Conservation (phyloP, 768 basidiomycete genomes). For the Xerocomus brunneocitrinus region DNA sequence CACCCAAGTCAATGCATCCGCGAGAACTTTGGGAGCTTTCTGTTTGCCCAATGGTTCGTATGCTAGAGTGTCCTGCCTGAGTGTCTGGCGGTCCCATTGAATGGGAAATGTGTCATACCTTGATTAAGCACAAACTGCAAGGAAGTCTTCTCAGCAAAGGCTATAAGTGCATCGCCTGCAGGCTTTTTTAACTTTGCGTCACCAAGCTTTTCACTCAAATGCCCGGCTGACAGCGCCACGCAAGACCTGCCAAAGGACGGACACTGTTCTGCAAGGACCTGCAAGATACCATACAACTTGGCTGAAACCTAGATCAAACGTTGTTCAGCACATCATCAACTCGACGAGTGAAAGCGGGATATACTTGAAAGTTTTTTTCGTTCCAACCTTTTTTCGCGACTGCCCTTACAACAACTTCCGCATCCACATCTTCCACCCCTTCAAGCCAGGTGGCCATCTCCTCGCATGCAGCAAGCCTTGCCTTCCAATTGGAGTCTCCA, state of each 20-base stretch:
- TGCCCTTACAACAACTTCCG: constrained; percentile 84
- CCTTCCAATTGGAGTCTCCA: constrained; percentile 92
- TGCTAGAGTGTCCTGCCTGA: constrained; percentile 41
- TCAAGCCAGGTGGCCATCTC: constrained; percentile 84
- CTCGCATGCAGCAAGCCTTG: constrained; percentile 79
- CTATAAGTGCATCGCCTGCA: constrained; percentile 78
- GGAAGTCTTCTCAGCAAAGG: constrained; percentile 89
- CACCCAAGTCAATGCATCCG: constrained; percentile 87
- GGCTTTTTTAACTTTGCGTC: constrained; percentile 97
- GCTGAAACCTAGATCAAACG: constrained; percentile 65
- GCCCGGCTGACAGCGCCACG: constrained; percentile 72
- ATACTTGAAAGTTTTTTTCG: constrained; percentile 98
- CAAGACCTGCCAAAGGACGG: constrained; percentile 85
- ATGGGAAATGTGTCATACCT: constrained; percentile 46
- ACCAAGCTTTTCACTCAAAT: constrained; percentile 90
- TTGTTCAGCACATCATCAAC: constrained; percentile 8
- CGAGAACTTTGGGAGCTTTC: constrained; percentile 95
- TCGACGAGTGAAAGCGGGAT: constrained; percentile 4
- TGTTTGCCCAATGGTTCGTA: constrained; percentile 93
- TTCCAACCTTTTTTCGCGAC: constrained; percentile 91
- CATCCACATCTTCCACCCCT: constrained; percentile 62
- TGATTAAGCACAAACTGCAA: constrained; percentile 91
- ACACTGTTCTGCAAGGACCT: constrained; percentile 66
- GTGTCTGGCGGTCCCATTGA: constrained; percentile 8
- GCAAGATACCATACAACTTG: constrained; percentile 80